Conservation (phyloP, 768 basidiomycete species). For the Naganishia vaughanmartiniae region DNA sequence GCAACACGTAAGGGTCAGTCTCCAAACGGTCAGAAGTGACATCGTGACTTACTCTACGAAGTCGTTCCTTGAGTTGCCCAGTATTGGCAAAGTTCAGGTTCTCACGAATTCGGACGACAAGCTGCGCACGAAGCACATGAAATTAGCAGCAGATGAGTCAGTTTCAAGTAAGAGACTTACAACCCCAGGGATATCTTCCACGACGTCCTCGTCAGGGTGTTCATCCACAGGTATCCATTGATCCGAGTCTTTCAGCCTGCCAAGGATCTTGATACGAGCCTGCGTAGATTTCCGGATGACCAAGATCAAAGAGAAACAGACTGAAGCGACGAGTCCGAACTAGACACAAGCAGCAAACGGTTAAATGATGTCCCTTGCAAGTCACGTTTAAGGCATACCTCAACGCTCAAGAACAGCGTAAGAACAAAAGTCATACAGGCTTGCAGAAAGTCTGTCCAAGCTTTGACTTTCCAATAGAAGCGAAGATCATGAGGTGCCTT, state of each 20-base stretch:
- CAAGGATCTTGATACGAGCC: constrained; percentile 86
- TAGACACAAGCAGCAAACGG: constrained; percentile 27
- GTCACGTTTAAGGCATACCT: constrained; percentile 53
- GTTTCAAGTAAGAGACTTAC: constrained; percentile 28
- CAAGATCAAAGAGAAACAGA: constrained; percentile 80
- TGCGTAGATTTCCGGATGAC: constrained; percentile 86
- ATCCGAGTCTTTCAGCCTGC: constrained; percentile 81
- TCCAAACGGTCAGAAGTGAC: too few relatives aligned
- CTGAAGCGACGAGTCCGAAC: constrained; percentile 82
- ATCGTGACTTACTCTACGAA: constrained; percentile 60
- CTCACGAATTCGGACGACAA: constrained; percentile 87
- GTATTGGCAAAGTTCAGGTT: constrained; percentile 94
- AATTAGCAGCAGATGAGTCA: not conserved
- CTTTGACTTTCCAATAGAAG: constrained; percentile 83
- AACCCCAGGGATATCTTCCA: constrained; percentile 55
- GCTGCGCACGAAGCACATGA: constrained; percentile 31
- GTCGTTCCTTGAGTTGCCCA: constrained; percentile 75
- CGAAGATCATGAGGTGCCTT: constrained; percentile 73
- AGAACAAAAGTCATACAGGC: constrained; percentile 84
- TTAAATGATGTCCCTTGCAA: not conserved
- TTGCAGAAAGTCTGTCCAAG: constrained; percentile 85
- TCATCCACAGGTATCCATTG: constrained; percentile 88
- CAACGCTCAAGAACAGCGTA: constrained; percentile 84
- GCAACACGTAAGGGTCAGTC: constrained; percentile 45
- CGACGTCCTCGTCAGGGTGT: constrained; percentile 70